phyloP scores from a whole-genome alignment of 768 basidiomycete species.

The Collybiopsis luxurians region DNA sequence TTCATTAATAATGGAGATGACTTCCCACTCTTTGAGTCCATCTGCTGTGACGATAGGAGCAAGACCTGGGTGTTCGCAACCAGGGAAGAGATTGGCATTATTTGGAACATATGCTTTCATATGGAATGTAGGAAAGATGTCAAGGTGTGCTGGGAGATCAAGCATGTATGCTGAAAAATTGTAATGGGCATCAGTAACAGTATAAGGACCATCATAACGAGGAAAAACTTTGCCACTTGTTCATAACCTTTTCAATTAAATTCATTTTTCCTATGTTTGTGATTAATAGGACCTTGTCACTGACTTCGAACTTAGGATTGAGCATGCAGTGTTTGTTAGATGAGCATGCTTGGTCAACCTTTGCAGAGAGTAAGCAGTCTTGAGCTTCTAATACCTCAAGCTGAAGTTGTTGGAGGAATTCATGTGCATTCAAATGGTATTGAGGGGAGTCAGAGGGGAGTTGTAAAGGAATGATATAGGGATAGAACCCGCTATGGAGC shows the following conservation, averaged over 20 bases:
- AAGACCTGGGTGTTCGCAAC: conserved; percentile 10
- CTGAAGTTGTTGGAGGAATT: not conserved
- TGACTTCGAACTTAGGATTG: conserved; percentile 15
- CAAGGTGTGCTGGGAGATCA: conserved; percentile 22
- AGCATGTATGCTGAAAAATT: conserved; percentile 25
- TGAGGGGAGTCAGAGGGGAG: not conserved
- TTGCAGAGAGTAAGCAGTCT: conserved; percentile 15
- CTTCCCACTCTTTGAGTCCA: conserved; percentile 16
- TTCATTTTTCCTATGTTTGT: conserved; percentile 17
- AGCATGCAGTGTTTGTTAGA: conserved; percentile 14
- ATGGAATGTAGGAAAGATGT: conserved; percentile 32
- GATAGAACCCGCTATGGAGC: conserved; percentile 14
- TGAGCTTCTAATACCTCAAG: conserved; percentile 3
- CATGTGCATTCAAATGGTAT: not conserved
- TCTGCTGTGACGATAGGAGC: too few species aligned
- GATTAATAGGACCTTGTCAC: conserved; percentile 24
- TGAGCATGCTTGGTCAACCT: conserved; percentile 10
- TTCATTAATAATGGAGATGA: conserved; percentile 28
- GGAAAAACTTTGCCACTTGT: conserved; percentile 25
- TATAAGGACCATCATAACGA: conserved; percentile 13
- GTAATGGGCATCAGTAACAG: conserved; percentile 7
- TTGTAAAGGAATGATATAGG: conserved; percentile 14
- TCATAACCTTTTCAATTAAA: conserved; percentile 15
- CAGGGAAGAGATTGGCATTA: conserved; percentile 27
- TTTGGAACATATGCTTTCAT: conserved; percentile 26